phyloP scores from a whole-genome alignment of 129 eudicot genomes.

The Oenanthe sinensis region DNA sequence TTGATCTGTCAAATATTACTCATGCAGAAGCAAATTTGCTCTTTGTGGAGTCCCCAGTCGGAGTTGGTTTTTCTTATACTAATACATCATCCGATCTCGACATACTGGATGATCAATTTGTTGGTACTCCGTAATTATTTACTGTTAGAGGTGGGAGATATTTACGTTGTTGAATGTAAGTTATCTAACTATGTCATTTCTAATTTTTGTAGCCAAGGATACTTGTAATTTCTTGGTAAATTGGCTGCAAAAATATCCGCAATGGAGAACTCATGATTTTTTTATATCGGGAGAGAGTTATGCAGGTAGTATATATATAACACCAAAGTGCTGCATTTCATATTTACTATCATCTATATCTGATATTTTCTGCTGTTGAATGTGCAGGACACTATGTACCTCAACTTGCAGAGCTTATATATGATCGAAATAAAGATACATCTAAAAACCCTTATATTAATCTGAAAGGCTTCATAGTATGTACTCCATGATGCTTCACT shows the following conservation, averaged over 20 bases:
- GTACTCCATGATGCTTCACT: slow-evolving; percentile 13
- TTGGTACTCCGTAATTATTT: slow-evolving; percentile 40
- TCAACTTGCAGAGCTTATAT: slow-evolving; percentile 56
- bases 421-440: slow-evolving; percentile 34
- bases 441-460: slow-evolving; percentile 29
- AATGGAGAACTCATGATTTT: slow-evolving; percentile 57
- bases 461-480: slow-evolving; percentile 64
- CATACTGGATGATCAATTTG: slow-evolving; percentile 38
- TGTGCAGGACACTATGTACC: slow-evolving; percentile 58
- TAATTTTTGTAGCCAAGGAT: slow-evolving; percentile 41
- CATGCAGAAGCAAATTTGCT: slow-evolving; percentile 72
- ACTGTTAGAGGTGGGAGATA: not conserved
- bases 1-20: not conserved
- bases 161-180: not conserved
- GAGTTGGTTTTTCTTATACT: slow-evolving; percentile 97
- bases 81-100: slow-evolving; percentile 58
- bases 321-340: not conserved
- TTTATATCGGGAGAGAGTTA: slow-evolving; percentile 84
- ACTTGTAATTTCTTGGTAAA: slow-evolving; percentile 58
- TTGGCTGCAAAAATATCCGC: slow-evolving; percentile 68
- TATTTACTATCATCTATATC: not conserved
- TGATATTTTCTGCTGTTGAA: not conserved
- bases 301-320: slow-evolving; percentile 37
- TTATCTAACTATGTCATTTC: not conserved
- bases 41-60: slow-evolving; percentile 80